Evolutionary conservation across 441 rosid species (phyloP).

Genomic region (Metrosideros polymorpha): DNA sequence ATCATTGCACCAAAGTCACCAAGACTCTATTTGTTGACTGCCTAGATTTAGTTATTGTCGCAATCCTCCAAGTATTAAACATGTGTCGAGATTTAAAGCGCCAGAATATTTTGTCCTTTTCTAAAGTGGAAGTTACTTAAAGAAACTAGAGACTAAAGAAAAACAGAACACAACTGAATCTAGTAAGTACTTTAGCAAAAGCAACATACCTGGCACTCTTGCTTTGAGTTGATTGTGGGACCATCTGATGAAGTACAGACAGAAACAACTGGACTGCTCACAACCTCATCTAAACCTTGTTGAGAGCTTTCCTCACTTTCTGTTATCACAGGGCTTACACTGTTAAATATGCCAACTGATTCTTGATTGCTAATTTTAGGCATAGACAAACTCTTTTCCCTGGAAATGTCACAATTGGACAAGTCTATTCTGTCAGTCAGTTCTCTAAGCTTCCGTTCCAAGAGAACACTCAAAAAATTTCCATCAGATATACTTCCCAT

Average conservation of each 20-base stretch:
- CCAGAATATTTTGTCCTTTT: neutral
- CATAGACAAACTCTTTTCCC: constrained; percentile 29
- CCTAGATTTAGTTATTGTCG: neutral
- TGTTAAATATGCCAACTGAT: constrained; percentile 16
- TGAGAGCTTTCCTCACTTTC: constrained; percentile 25
- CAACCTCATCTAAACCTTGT: constrained; percentile 21
- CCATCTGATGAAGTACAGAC: constrained; percentile 29
- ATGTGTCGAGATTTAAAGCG: neutral
- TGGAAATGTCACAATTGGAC: constrained; percentile 35
- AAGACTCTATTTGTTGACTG: neutral
- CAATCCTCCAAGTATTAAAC: neutral
- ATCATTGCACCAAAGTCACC: neutral
- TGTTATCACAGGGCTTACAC: constrained; percentile 17
- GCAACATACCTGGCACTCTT: constrained; percentile 46
- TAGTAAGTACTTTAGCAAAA: neutral
- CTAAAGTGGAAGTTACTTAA: neutral
- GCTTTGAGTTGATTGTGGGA: constrained; percentile 6
- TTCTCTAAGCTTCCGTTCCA: constrained; percentile 80
- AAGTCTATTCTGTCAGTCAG: constrained; percentile 55
- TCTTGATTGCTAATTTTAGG: constrained; percentile 35
- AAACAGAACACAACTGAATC: neutral
- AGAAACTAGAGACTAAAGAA: neutral
- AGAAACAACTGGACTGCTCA: constrained; percentile 20
- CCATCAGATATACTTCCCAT: constrained; percentile 31
- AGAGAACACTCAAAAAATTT: constrained; percentile 50